Base-by-base conservation (phyloP, 768 basidiomycete genomes). In the Mycena maculata region DNA sequence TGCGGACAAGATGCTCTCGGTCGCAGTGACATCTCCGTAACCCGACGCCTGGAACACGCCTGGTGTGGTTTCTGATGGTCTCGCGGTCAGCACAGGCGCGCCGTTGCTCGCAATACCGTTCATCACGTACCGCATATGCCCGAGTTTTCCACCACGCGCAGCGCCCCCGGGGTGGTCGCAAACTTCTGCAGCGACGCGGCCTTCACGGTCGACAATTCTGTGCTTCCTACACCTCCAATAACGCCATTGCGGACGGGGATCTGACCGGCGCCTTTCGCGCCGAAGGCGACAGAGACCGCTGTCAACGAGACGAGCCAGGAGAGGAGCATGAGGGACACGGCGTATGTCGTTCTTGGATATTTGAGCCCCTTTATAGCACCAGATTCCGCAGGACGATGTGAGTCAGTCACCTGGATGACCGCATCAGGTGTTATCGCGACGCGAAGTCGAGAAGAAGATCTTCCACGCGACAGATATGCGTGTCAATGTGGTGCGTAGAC, bases 241-340 rank as follows among this genome's bases (percentile, higher is more conserved):
- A 88, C 81, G 0, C 87, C 88, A 36, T 85, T 77, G 20, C 87
- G 72, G 9, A 84, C 65, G 2, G 87, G 86, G 16, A 88, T 72
- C 74, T 88, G 85, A 18, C 80, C 76, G 22, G 76, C 78, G 30
- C 62, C 42, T 30, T 56, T 56, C 3, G 38, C 45, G 53, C 16
- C 62, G 5, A 63, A 9, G 45, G 65, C 63, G 18, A 68, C 70
- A 20, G 68, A 55, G 15, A 72, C 31, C 18, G 62, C 25, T 1
- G 54, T 22, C 18, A 57, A 16, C 12, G 54, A 41, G 13, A 67
- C 71, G 16, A 74, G 67, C n/a, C 63, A 70, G 9, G 65, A 38
- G 38, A 75, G 61, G 58, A 75, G 56, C 72, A 77, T 75, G n/a
- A n/a, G n/a, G n/a, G n/a, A n/a, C n/a, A n/a, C n/a, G n/a, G n/a